Percentiles rank a stretch among this genome's conserved stretches.
Conservation (phyloP, 352 stramenopile species). For the Phytophthora quininea region DNA sequence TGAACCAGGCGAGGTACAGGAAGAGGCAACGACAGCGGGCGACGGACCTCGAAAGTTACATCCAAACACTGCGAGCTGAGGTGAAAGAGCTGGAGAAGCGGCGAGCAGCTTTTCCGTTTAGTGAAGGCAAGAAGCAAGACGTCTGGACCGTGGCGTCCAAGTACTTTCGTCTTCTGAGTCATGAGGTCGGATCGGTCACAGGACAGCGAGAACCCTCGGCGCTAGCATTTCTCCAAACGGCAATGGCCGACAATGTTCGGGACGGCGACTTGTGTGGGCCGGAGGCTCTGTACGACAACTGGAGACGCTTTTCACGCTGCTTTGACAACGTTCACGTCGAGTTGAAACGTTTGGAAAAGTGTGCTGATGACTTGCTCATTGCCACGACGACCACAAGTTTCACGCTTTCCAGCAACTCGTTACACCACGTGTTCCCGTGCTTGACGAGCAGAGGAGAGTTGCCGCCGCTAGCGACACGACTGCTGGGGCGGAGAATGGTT, state of each 20-base stretch:
- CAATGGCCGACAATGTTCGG: conserved; percentile 10
- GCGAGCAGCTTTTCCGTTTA: conserved; percentile 4
- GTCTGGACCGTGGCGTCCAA: conserved; percentile 14
- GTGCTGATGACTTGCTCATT: conserved; percentile 2
- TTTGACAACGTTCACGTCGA: conserved; percentile 21
- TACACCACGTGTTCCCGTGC: conserved; percentile 22
- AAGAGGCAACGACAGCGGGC: conserved; percentile 25
- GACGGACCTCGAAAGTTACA: conserved; percentile 20
- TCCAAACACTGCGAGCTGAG: conserved; percentile 28
- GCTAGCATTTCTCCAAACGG: conserved; percentile 21
- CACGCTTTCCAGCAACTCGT: conserved; percentile 22
- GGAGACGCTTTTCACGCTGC: conserved; percentile 15
- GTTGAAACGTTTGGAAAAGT: conserved; percentile 13
- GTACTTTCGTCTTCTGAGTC: conserved; percentile 26
- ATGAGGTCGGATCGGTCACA: not conserved
- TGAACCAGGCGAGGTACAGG: conserved; percentile 40
- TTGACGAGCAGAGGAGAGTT: conserved; percentile 10
- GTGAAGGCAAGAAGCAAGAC: not conserved
- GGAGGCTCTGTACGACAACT: conserved; percentile 19
- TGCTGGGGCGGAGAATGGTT: not conserved
- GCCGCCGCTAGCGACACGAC: conserved; percentile 1
- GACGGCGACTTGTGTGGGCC: conserved; percentile 12
- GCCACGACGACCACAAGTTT: conserved; percentile 2
- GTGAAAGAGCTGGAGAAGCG: conserved; percentile 30
- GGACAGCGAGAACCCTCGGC: not conserved